These are phyloP conservation scores for Mycena polygramma DNA, from an alignment of 768 basidiomycete genomes.

Conservation along the genomic window DNA sequence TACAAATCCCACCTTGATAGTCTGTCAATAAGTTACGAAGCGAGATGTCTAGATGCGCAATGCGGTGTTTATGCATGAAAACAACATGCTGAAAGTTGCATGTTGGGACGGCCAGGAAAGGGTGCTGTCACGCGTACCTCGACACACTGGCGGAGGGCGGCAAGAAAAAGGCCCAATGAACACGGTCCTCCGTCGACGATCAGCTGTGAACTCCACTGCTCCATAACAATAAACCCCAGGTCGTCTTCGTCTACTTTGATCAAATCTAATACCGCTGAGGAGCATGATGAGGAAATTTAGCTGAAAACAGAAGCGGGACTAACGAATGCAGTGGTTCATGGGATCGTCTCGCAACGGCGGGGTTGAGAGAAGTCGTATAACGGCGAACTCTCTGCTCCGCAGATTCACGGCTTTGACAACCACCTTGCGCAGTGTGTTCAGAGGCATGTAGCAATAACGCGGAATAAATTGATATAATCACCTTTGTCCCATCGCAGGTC, in stretches of 20 bases:
- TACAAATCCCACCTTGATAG: constrained; percentile 50
- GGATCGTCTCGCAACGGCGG: constrained; percentile 67
- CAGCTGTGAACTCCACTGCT: constrained; percentile 79
- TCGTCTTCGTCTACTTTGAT: constrained; percentile 66
- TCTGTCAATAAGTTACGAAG: constrained; percentile 77
- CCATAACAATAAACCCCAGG: constrained; percentile 81
- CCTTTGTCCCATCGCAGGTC: constrained; percentile 60
- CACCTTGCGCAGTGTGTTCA: constrained; percentile 41
- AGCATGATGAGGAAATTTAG: constrained; percentile 28
- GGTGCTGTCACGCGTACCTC: constrained; percentile 58
- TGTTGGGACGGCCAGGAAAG: neutral
- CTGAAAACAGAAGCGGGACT: constrained; percentile 44
- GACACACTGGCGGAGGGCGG: constrained; percentile 73
- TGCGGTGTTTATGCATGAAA: constrained; percentile 77
- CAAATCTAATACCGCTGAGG: constrained; percentile 73
- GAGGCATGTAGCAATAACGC: too few relatives aligned
- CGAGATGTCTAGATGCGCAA: constrained; percentile 83
- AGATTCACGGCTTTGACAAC: constrained; percentile 79
- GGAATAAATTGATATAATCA: too few relatives aligned
- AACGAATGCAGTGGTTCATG: constrained; percentile 85
- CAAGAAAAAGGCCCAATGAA: constrained; percentile 66
- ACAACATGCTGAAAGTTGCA: constrained; percentile 63
- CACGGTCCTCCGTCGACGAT: constrained; percentile 63
- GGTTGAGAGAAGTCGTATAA: constrained; percentile 68
- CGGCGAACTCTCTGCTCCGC: constrained; percentile 71